Conservation (phyloP, 345 rosid genomes). For the Limnanthes douglasii region DNA sequence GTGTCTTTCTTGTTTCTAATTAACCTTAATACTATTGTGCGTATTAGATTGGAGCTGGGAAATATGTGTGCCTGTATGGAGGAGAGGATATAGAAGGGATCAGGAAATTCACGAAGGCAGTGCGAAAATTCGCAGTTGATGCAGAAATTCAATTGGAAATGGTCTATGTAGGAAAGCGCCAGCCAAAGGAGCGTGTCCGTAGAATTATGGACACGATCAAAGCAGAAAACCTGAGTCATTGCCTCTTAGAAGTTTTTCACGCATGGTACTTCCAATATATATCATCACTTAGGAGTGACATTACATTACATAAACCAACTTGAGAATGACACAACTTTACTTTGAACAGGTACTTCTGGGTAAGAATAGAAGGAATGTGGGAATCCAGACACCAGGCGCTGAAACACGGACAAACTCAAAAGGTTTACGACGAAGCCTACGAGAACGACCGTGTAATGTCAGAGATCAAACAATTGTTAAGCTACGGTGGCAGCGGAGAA, state of each 20-base stretch:
- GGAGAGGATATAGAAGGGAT: constrained; percentile 76
- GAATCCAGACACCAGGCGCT: constrained; percentile 46
- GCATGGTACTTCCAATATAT: constrained; percentile 42
- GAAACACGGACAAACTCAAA: constrained; percentile 9
- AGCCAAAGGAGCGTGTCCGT: constrained; percentile 29
- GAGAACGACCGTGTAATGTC: constrained; percentile 37
- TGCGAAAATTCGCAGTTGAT: constrained; percentile 16
- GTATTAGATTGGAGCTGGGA: constrained; percentile 28
- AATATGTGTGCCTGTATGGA: constrained; percentile 52
- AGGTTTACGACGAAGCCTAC: constrained; percentile 7
- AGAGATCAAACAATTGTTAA: constrained; percentile 37
- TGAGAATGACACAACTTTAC: no score
- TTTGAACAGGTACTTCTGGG: constrained; percentile 99
- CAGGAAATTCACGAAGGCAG: constrained; percentile 21
- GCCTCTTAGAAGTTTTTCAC: constrained; percentile 17
- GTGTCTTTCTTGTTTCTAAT: background rate
- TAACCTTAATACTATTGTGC: no score
- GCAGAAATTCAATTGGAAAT: constrained; percentile 30
- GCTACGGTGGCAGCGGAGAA: constrained; percentile 37
- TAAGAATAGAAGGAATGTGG: constrained; percentile 66
- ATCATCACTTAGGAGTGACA: no score
- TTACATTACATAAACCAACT: no score
- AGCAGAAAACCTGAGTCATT: constrained; percentile 26
- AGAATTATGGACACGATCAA: constrained; percentile 20
- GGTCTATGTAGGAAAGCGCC: constrained; percentile 64